phyloP scores from a whole-genome alignment of 2,329 filamentous ascomycete species.

The Acrocalymma vagum region DNA sequence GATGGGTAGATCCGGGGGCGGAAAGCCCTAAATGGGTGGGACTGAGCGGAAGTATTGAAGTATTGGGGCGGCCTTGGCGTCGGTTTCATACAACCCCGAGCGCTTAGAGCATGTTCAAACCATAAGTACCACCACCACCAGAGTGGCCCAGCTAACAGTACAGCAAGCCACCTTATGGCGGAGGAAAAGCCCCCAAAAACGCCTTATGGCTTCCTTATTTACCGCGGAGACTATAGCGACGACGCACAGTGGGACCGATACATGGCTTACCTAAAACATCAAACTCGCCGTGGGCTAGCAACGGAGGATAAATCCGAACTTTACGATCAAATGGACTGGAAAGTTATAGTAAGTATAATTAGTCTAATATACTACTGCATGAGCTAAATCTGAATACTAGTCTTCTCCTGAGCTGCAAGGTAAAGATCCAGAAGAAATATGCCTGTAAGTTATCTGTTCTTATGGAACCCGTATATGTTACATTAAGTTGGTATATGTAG shows the following conservation, averaged over 20 bases:
- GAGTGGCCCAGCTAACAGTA: too few relatives aligned
- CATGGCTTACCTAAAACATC: slow-evolving; percentile 11
- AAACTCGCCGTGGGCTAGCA: slow-evolving; percentile 3
- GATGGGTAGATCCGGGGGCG: too few relatives aligned
- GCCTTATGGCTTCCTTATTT: slow-evolving; percentile 10
- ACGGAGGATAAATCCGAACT: slow-evolving; percentile 1
- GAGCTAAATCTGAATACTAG: too few relatives aligned
- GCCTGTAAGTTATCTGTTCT: background rate
- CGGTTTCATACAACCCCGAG: too few relatives aligned
- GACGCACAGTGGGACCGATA: slow-evolving; percentile 7
- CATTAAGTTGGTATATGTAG: slow-evolving; percentile 2
- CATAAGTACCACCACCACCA: too few relatives aligned
- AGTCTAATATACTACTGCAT: too few relatives aligned
- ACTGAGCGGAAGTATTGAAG: too few relatives aligned
- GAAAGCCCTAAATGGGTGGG: too few relatives aligned
- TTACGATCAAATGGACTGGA: slow-evolving; percentile 11
- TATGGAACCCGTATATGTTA: background rate
- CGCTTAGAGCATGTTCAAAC: too few relatives aligned
- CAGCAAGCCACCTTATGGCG: slow-evolving; percentile 1
- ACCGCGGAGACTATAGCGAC: slow-evolving; percentile 6
- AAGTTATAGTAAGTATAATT: slow-evolving; percentile 12
- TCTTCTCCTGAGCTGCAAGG: background rate
- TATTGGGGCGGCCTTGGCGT: too few relatives aligned
- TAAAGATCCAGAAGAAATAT: slow-evolving; percentile 5
- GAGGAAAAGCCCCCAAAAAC: background rate